Evolutionary conservation across 208 protist species (phyloP).

Genomic region (Crithidia thermophila): DNA sequence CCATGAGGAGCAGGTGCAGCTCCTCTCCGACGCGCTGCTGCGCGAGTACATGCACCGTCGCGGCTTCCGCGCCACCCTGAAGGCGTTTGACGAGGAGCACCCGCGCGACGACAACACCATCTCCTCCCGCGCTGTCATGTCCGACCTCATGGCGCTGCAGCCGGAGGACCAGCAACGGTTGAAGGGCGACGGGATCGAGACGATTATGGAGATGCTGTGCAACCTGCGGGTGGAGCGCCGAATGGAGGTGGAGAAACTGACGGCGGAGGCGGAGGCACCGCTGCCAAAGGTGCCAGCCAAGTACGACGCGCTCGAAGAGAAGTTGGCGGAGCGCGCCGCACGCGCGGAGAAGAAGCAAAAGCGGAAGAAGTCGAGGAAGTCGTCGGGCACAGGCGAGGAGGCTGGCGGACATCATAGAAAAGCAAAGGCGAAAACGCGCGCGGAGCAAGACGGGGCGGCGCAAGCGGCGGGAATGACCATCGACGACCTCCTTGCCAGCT

Average conservation of each 20-base stretch:
- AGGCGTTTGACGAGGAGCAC: conserved; percentile 86
- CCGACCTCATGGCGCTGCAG: conserved; percentile 81
- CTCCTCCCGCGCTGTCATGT: conserved; percentile 86
- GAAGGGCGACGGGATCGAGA: conserved; percentile 81
- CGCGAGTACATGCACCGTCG: conserved; percentile 93
- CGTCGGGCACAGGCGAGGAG: too few species aligned
- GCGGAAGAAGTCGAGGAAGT: conserved; percentile 21
- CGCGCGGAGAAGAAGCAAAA: conserved; percentile 37
- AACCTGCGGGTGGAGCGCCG: conserved; percentile 76
- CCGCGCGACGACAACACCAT: conserved; percentile 81
- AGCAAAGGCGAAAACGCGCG: neutral
- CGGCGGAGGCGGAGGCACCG: conserved; percentile 33
- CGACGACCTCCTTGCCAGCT: conserved; percentile 55
- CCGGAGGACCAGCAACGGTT: conserved; percentile 47
- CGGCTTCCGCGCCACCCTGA: conserved; percentile 82
- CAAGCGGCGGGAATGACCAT: conserved; percentile 27
- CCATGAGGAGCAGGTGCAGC: conserved; percentile 82
- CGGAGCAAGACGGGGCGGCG: neutral
- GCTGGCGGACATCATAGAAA: too few species aligned
- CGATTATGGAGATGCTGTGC: conserved; percentile 93
- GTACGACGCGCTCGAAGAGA: conserved; percentile 29
- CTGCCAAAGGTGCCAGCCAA: conserved; percentile 57
- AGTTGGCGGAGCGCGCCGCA: conserved; percentile 16
- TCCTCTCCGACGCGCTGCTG: conserved; percentile 85
- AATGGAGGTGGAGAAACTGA: conserved; percentile 50